Base-by-base conservation (phyloP, 768 basidiomycete species). In the Lactifluus subvellereus region DNA sequence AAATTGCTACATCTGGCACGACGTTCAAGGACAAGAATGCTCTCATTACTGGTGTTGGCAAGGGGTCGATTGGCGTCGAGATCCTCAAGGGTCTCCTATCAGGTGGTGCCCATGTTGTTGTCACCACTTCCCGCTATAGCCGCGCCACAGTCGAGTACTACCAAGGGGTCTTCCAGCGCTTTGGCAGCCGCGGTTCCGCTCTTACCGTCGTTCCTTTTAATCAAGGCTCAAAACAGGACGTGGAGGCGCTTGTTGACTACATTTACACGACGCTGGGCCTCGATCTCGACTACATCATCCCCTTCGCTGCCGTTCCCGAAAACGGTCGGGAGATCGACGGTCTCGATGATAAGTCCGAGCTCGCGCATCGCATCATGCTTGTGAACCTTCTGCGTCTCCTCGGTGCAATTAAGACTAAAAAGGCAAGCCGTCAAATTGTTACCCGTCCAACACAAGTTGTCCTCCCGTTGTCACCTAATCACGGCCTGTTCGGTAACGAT, bases 11-110 rank as follows among this genome's bases (percentile, higher is more conserved):
- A 0, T 94, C 96, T 5, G 97, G 97, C 13, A 98, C 95, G 1
- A 95, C 94, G 1, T 99, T 98, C 83, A 91, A 96, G 75, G 96
- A 95, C 79, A 99, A 98, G 83, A 98, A 98, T 70, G 97, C 97
- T 2, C 83, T 99, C 18, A 82, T 98, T 35, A 99, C 97, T 38
- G 97, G 97, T 71, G 97, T 98, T 57, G 97, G 97, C 55, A 96
- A 94, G 72, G 96, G 94, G 13, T 97, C 94, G 4, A 99, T 99
- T 68, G 97, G 97, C 61, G 91, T 97, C 54, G 97, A 98, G 76
- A 91, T 99, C 66, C 81, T 99, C 66, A 98, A 97, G 75, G 97
- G 97, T 65, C 84, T 98, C 18, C 83, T 99, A 30, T 90, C 97
- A 40, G 97, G 97, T 43, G 97, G 97, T 57, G 94, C 94, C 16